Evolutionary conservation across 192 early-diverging fungal species (phyloP).

Genomic region (Coemansia sp.): DNA sequence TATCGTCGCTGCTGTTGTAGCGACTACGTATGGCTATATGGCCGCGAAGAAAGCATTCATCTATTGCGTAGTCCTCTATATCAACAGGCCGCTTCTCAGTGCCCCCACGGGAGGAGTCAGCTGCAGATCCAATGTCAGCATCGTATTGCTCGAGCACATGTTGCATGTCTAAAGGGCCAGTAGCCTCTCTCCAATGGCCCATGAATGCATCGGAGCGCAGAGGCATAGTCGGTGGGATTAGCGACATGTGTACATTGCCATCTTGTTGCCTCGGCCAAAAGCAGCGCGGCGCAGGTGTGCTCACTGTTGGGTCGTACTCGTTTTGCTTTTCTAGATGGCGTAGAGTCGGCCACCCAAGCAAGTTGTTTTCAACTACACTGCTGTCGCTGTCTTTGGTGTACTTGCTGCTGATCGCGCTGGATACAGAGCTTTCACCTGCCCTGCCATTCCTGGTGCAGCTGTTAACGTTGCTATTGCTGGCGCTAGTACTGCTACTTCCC

Average conservation of each 20-base stretch:
- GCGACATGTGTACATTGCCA: not conserved
- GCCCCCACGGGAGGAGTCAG: not conserved
- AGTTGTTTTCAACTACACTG: not conserved
- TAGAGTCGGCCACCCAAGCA: not conserved
- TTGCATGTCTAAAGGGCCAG: not conserved
- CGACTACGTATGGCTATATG: not conserved
- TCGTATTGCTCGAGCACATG: not conserved
- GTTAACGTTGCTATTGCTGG: not conserved
- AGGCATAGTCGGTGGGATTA: not conserved
- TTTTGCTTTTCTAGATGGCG: not conserved
- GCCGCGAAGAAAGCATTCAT: not conserved
- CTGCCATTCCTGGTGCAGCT: not conserved
- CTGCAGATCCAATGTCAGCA: not conserved
- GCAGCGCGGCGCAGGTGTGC: not conserved
- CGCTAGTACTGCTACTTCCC: not conserved
- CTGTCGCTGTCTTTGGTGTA: not conserved
- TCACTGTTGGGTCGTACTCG: not conserved
- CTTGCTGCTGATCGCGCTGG: not conserved
- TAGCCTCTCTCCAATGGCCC: not conserved
- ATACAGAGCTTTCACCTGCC: not conserved
- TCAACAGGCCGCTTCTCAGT: not conserved
- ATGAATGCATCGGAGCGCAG: constrained; percentile 4
- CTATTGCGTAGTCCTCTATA: not conserved
- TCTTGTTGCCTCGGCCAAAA: not conserved
- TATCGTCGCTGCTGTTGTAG: not conserved